Percentiles rank a stretch among this genome's conserved stretches.
Conservation (phyloP, 768 basidiomycete species). For the Leucocoprinus sp. region DNA sequence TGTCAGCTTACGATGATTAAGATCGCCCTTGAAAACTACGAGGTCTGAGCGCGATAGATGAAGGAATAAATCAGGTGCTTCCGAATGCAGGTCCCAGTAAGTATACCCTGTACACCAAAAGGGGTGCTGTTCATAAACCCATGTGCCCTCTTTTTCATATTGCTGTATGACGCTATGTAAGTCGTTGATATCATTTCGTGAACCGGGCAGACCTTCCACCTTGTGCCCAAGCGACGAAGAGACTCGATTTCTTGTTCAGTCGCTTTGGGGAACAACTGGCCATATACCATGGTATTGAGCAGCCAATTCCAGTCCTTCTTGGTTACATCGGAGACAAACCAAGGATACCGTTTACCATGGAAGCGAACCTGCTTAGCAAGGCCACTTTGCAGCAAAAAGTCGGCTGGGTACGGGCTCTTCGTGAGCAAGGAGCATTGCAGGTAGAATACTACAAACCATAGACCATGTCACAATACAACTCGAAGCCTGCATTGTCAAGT, state of each 20-base stretch:
- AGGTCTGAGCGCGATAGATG: slow-evolving; percentile 86
- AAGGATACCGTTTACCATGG: slow-evolving; percentile 93
- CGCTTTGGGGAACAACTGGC: slow-evolving; percentile 84
- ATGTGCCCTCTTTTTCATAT: slow-evolving; percentile 89
- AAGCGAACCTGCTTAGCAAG: slow-evolving; percentile 79
- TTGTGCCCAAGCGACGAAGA: slow-evolving; percentile 64
- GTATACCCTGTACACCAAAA: slow-evolving; percentile 98
- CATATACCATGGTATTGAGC: slow-evolving; percentile 80
- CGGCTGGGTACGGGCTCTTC: slow-evolving; percentile 42
- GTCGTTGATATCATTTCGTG: background rate
- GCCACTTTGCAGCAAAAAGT: slow-evolving; percentile 88
- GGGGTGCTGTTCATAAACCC: slow-evolving; percentile 91
- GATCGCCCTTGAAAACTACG: slow-evolving; percentile 90
- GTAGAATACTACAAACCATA: slow-evolving; percentile 45
- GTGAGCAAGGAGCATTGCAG: slow-evolving; percentile 2
- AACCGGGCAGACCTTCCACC: slow-evolving; percentile 69
- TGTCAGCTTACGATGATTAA: slow-evolving; percentile 87
- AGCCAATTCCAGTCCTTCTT: slow-evolving; percentile 94
- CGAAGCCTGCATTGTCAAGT: slow-evolving; percentile 84
- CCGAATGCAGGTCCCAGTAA: slow-evolving; percentile 78
- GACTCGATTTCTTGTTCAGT: slow-evolving; percentile 76
- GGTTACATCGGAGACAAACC: slow-evolving; percentile 93
- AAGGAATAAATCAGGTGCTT: slow-evolving; percentile 87
- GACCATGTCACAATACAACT: slow-evolving; percentile 81
- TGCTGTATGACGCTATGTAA: slow-evolving; percentile 34